Evolutionary conservation across 139 green algal genomes (phyloP), one percentile per base, ranked within the genome.

Genomic region (Monoraphidium neglectum): DNA sequence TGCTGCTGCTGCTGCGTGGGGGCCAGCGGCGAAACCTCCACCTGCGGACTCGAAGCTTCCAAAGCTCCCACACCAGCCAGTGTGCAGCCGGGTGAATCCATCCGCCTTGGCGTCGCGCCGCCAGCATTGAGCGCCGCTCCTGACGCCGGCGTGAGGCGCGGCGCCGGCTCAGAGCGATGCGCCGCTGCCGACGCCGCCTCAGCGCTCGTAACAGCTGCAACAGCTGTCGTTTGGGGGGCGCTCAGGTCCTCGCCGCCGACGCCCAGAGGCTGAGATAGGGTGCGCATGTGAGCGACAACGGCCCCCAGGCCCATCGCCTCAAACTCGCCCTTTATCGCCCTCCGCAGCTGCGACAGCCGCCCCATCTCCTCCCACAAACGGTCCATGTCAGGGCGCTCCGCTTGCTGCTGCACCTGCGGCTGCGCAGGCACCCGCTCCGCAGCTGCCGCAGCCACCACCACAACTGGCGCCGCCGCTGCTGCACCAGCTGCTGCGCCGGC

Each of bases 241-340:
- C n/a, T n/a, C n/a, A n/a, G n/a, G n/a, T n/a, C n/a, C n/a, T n/a
- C n/a, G n/a, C n/a, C n/a, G n/a, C n/a, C n/a, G n/a, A n/a, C n/a
- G n/a, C n/a, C n/a, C n/a, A n/a, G n/a, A n/a, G 33, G 59, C 59
- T 37, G 59, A 38, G 3, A 0, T 6, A 86, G 68, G 16, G 82
- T 79, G 1, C 65, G 24, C 70, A 89, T 47, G 35, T 54, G 68
- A 12, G 75, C 82, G 36, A 84, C 82, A 1, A 71, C 73, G 37
- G 80, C 63, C 0, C 73, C 77, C 12, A 66, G 74, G 1, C 86
- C 86, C 60, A 90, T 74, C n/a, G 68, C 43, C 46, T 85, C 78
- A 70, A 90, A 84, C 75, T 90, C 86, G 3, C 66, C 63, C 56
- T 84, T 83, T 47, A 90, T 68, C 18, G 81, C 86, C 24, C 70